Base-by-base conservation (phyloP, 768 basidiomycete genomes). In the Suillus americanus region DNA sequence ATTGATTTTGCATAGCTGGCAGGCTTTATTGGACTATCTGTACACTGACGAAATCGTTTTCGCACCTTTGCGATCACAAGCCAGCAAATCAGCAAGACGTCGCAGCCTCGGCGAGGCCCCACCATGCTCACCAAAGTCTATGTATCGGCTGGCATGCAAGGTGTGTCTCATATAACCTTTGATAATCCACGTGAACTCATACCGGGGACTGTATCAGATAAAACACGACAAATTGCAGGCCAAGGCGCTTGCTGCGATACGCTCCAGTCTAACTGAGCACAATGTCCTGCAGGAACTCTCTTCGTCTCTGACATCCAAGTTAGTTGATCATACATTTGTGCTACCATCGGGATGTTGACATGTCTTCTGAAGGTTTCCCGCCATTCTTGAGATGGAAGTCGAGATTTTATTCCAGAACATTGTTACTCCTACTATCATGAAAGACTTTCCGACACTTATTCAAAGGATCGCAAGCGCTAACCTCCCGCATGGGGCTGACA, bases 121-220 rank as follows among this genome's bases (percentile, higher is more conserved):
- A 6, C 40, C 57, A 9, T 78, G 77, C 50, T 79, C 77, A 1
- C 74, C 77, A 0, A 79, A 79, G 48, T 80, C 78, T 1, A 79
- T 80, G 74, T 80, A 78, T 62, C 73, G 79, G 5, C 63, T 80
- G 14, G 78, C 79, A 5, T 65, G 68, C 46, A 77, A 78, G 67
- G 79, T 77, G 37, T 37, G 67, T 60, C 0, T 25, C 18, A 0
- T 13, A 14, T 61, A 45, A 30, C 6, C 23, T 16, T 41, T 33
- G 56, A 20, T 28, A 33, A 3, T 20, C 5, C 1, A 16, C 37
- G 35, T 51, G 7, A 18, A 28, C 40, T 41, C 38, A 59, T 54
- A 28, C 25, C 18, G 1, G 16, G 38, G 5, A 57, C 25, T 18
- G 4, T 59, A 28, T 10, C 20, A 76, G 74, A 62, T 73, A 8